phyloP scores from a whole-genome alignment of 768 basidiomycete species.

The Trametes coccinea region DNA sequence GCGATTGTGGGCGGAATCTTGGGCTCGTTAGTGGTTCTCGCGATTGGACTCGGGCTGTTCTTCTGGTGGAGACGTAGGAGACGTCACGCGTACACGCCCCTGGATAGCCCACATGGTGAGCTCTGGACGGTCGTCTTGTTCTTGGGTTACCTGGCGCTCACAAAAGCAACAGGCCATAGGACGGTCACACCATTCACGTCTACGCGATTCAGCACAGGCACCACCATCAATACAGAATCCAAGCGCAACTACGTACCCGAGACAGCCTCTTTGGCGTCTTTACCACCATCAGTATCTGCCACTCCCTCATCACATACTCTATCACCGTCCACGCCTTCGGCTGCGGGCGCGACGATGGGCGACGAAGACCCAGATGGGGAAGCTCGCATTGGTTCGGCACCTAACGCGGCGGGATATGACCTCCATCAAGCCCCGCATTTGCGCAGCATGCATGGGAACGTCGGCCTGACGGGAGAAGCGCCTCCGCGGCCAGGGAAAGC shows the following conservation, averaged over 20 bases:
- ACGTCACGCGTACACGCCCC: not conserved
- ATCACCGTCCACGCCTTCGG: not conserved
- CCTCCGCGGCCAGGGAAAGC: not conserved
- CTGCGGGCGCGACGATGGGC: not conserved
- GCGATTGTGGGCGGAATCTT: constrained; percentile 20
- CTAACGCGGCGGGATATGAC: not conserved
- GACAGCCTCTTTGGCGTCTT: not conserved
- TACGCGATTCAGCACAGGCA: not conserved
- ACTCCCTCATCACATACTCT: not conserved
- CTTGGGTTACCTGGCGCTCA: too few species aligned
- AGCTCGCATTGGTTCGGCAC: not conserved
- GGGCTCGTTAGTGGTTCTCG: constrained; percentile 6
- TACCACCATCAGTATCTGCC: not conserved
- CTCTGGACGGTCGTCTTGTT: not conserved
- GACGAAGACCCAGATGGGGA: not conserved
- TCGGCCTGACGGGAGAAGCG: not conserved
- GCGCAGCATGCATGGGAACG: constrained; percentile 3
- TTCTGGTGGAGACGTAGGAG: constrained; percentile 12
- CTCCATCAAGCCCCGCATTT: not conserved
- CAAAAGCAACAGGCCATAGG: not conserved
- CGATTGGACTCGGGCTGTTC: not conserved
- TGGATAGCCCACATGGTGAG: not conserved
- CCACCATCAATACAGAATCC: not conserved
- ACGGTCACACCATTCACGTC: not conserved
- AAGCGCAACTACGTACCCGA: not conserved